Conservation (phyloP, 2,329 filamentous ascomycete species). For the Thermoascus crustaceus region DNA sequence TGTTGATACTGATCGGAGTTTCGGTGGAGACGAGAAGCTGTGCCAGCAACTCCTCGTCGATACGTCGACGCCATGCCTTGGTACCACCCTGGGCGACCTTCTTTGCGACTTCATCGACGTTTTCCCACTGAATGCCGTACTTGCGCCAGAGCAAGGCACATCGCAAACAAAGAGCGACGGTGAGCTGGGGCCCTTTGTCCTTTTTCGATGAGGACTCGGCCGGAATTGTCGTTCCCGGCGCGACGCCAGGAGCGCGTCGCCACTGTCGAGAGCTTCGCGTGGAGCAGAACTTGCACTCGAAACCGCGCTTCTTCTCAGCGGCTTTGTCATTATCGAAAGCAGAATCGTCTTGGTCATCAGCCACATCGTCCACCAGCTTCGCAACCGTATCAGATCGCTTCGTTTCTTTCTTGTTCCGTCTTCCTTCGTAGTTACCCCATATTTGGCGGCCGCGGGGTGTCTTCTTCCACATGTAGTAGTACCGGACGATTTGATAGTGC, state of each 20-base stretch:
- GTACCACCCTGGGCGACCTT: constrained; percentile 74
- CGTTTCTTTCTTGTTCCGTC: constrained; percentile 83
- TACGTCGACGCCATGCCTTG: constrained; percentile 75
- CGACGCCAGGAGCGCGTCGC: constrained; percentile 75
- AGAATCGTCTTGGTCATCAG: constrained; percentile 86
- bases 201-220: constrained; percentile 57
- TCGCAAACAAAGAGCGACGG: constrained; percentile 77
- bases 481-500: constrained; percentile 74
- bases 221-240: constrained; percentile 60
- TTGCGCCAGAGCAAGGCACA: constrained; percentile 92
- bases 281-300: constrained; percentile 89
- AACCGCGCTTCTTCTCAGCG: constrained; percentile 65
- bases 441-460: constrained; percentile 74
- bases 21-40: constrained; percentile 40
- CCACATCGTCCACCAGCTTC: constrained; percentile 84
- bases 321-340: constrained; percentile 91
- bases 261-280: constrained; percentile 77
- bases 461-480: constrained; percentile 99
- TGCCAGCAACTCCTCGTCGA: constrained; percentile 72
- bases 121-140: constrained; percentile 93
- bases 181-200: constrained; percentile 66
- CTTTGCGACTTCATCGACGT: constrained; percentile 81
- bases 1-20: constrained; percentile 36
- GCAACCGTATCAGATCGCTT: constrained; percentile 55
- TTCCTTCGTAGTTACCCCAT: constrained; percentile 80